These are phyloP conservation scores for Botrytis medusae DNA, from an alignment of 2,329 filamentous ascomycete species.

Conservation along the genomic window DNA sequence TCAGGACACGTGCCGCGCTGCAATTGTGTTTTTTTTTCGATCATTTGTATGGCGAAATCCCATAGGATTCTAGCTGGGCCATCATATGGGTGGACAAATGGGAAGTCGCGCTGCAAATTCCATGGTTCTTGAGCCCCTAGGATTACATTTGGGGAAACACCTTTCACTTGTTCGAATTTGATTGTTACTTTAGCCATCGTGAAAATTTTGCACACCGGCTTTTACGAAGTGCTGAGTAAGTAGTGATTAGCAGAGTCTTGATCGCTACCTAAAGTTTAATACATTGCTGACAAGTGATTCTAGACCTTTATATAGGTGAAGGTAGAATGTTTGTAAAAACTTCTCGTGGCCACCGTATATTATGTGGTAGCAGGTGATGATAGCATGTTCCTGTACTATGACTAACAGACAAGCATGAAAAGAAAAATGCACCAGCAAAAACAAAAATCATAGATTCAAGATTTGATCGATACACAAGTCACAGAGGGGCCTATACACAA, in stretches of 20 bases:
- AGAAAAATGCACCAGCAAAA: neutral
- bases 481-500: neutral
- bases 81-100: neutral
- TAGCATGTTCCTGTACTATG: neutral
- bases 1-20: neutral
- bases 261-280: neutral
- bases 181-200: neutral
- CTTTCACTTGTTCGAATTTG: neutral
- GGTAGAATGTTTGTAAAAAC: neutral
- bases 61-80: neutral
- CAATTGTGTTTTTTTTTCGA: neutral
- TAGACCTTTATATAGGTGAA: neutral
- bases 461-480: neutral
- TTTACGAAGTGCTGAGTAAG: neutral
- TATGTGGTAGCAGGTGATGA: neutral
- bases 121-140: neutral
- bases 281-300: neutral
- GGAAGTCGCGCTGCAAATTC: neutral
- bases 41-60: neutral
- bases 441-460: neutral
- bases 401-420: neutral
- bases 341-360: neutral
- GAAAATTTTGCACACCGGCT: neutral
- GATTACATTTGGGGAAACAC: neutral
- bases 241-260: neutral